phyloP scores from a whole-genome alignment of 345 rosid genomes.

The Punica granatum region DNA sequence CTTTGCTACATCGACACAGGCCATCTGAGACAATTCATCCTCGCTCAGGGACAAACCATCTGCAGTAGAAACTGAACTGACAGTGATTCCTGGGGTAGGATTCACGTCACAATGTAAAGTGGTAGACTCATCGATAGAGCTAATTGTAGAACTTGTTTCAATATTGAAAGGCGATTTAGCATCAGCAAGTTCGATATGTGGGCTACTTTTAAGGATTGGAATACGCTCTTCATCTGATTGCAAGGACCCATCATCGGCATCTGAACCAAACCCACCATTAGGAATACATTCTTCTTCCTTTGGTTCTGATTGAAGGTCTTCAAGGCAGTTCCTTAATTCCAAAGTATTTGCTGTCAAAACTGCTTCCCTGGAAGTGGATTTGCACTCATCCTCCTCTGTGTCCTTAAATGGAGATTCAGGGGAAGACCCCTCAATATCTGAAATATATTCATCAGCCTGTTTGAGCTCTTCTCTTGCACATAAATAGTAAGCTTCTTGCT shows the following conservation, averaged over 20 bases:
- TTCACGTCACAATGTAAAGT: slow-evolving; percentile 14
- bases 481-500: neutral
- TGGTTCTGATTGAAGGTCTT: neutral
- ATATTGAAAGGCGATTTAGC: slow-evolving; percentile 19
- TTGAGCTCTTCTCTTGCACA: slow-evolving; percentile 3
- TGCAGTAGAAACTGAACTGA: slow-evolving; percentile 14
- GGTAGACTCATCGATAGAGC: slow-evolving; percentile 17
- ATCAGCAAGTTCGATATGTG: neutral
- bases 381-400: neutral
- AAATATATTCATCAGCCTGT: neutral
- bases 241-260: neutral
- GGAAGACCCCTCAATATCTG: neutral
- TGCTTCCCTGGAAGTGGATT: neutral
- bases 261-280: neutral
- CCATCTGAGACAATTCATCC: slow-evolving; percentile 18
- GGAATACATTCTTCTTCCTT: neutral
- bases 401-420: neutral
- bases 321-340: neutral
- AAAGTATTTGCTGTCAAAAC: neutral
- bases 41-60: neutral
- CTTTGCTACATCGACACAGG: slow-evolving; percentile 17
- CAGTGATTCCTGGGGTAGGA: slow-evolving; percentile 14
- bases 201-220: neutral
- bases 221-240: neutral
- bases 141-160: slow-evolving; percentile 20